Base-by-base conservation (phyloP, 306 rosid genomes). In the Lathyrus aphaca region DNA sequence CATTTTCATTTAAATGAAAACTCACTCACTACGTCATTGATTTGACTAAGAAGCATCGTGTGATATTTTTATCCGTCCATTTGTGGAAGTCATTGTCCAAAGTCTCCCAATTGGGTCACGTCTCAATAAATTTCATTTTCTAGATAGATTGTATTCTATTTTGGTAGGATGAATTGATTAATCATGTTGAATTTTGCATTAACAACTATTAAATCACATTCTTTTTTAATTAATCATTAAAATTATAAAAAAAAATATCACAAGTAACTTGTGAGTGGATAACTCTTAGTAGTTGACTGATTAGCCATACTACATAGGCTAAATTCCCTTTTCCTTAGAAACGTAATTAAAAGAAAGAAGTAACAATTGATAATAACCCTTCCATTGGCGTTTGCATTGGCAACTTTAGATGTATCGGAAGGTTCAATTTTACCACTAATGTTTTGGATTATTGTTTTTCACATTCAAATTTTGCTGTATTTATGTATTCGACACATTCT, bases 31-130 rank as follows among this genome's bases (percentile, higher is more conserved):
- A 48, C 4, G 2, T 49, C 56, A 49, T 49, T 49, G 25, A 17
- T 49, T 57, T 64, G 79, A 77, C 54, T 45, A 77, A 5, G 68
- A 42, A 61, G 27, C 61, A 30, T 3, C 59, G 72, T 66, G 69
- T 66, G 14, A 13, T 49, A n/a, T 66, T 74, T 30, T 40, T 50
- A 38, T 16, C 48, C 55, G 23, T 81, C 76, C 70, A 23, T 3
- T 2, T 10, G 42, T 13, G 57, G 54, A 60, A 21, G 67, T 59
- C 54, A 38, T 45, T 11, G 19, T 55, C 61, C 51, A 1, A 37
- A 38, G 10, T 35, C 27, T 35, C 56, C 7, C 16, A 49, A 16
- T 3, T 49, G 23, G 79, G 76, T 18, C 79, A 63, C 39, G 17
- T 17, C 71, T 64, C 74, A 64, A 66, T 59, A 25, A 25, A 21